A percentile compares a stretch with the other conserved stretches of the same genome.
Conservation (phyloP, 1,284 basidiomycete genomes). For the Stygiomarasmius scandens region DNA sequence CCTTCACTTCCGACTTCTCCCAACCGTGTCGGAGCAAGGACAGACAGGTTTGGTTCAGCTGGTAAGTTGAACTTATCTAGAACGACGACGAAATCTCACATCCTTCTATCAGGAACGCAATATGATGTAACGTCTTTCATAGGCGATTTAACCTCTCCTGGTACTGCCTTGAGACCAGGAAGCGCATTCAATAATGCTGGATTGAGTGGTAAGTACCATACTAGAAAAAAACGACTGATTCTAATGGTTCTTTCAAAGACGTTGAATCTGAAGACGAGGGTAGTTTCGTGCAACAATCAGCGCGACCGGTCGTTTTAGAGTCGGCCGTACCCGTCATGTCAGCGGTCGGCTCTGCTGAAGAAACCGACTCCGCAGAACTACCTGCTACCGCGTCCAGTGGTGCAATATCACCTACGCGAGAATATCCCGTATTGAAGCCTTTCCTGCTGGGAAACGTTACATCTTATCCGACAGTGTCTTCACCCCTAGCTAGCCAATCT, state of each 20-base stretch:
- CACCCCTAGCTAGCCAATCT: slow-evolving; percentile 16
- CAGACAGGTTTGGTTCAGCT: slow-evolving; percentile 40
- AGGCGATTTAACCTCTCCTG: slow-evolving; percentile 47
- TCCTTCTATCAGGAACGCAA: slow-evolving; percentile 49
- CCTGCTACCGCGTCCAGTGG: slow-evolving; percentile 15
- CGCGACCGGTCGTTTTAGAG: slow-evolving; percentile 33
- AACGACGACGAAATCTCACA: no score
- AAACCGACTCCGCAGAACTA: not conserved
- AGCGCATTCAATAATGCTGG: slow-evolving; percentile 16
- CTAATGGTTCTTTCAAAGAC: not conserved
- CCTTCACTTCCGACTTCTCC: slow-evolving; percentile 32
- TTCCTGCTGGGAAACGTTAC: slow-evolving; percentile 21
- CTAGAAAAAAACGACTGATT: not conserved
- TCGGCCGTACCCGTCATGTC: slow-evolving; percentile 20
- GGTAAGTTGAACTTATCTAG: slow-evolving; percentile 32
- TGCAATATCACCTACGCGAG: slow-evolving; percentile 8
- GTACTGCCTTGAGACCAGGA: slow-evolving; percentile 19
- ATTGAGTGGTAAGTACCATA: slow-evolving; percentile 7
- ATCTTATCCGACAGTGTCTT: slow-evolving; percentile 17
- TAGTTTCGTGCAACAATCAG: slow-evolving; percentile 13
- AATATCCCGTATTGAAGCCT: slow-evolving; percentile 22
- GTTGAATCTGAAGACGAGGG: slow-evolving; percentile 25
- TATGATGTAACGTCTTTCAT: slow-evolving; percentile 80
- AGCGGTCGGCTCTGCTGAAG: not conserved
- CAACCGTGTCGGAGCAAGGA: slow-evolving; percentile 21